These are phyloP conservation scores for Gaultheria prostrata DNA, from an alignment of 148 eudicot genomes.

Conservation along the genomic window DNA sequence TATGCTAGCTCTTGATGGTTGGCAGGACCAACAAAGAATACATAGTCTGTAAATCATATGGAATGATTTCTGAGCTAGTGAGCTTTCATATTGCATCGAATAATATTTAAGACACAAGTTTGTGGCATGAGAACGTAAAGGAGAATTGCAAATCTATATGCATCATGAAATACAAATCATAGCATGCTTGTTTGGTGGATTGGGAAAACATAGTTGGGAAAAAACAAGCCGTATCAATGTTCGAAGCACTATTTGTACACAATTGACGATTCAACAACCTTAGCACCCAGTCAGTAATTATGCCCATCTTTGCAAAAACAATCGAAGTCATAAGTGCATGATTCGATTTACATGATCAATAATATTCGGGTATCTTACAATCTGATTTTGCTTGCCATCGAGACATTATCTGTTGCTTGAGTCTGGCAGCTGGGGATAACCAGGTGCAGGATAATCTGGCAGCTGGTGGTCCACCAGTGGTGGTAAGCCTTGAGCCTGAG, in stretches of 20 bases:
- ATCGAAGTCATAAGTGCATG: neutral
- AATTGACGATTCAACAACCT: neutral
- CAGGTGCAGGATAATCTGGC: constrained; percentile 38
- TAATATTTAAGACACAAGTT: no score
- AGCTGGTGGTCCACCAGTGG: no score
- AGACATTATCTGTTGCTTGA: neutral
- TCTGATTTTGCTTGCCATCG: neutral
- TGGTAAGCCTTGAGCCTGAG: constrained; percentile 41
- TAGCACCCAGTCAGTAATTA: neutral
- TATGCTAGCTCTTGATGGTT: neutral
- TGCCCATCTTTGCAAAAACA: neutral
- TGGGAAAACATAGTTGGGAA: no score
- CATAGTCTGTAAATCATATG: neutral
- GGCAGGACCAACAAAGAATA: neutral
- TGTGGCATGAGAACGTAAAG: no score
- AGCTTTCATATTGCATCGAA: no score
- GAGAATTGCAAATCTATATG: no score
- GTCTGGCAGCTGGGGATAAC: neutral
- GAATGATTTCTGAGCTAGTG: no score
- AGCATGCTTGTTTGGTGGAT: no score
- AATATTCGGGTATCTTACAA: neutral
- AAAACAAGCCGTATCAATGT: no score
- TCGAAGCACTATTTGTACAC: neutral
- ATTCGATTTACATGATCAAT: neutral
- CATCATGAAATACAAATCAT: no score